Evolutionary conservation across 1,284 basidiomycete species (phyloP), one percentile per base, ranked within the genome.

Genomic region (Schizophyllum amplum): DNA sequence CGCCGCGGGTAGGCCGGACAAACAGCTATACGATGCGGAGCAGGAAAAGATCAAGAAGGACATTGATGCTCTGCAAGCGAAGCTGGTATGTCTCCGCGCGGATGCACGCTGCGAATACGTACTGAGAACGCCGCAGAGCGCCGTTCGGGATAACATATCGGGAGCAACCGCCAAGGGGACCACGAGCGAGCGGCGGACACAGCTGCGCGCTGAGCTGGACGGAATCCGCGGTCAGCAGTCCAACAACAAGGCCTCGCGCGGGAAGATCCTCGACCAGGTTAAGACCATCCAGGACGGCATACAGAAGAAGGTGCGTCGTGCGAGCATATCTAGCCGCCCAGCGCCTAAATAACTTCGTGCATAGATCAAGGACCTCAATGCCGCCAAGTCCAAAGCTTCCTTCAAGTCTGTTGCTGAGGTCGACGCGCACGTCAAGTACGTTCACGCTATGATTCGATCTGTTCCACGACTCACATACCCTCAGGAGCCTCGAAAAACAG

Each of bases 321-420:
- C 52, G 48, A 11, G 2, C 13, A 5, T 60, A 47, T 55, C 55
- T 59, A 52, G 48, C 49, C 51, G 49, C 59, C 25, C 24, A 24
- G 26, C 54, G n/a, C 55, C 58, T 49, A 47, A n/a, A 46, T 24
- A 56, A 47, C 53, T 52, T 57, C 55, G 51, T 56, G 54, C 56
- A 22, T 50, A 50, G 92, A 82, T 90, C 68, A 95, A 96, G 73
- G 93, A 94, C 65, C 78, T 98, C 60, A 88, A 98, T 69, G 80
- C 88, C 42, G 80, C 87, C 25, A 91, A 88, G 71, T 74, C 80
- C 55, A 98, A 97, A 74, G 79, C 83, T 0, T 77, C 84, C n/a
- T 98, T 84, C 78, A 95, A 90, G 75, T 87, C 81, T 47, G 83
- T 90, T 23, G 83, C 81, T n/a, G 96, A 99, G 56, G 82, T 98